Evolutionary conservation across 2,329 filamentous ascomycete genomes (phyloP).

Genomic region (Xylariaceae sp.): DNA sequence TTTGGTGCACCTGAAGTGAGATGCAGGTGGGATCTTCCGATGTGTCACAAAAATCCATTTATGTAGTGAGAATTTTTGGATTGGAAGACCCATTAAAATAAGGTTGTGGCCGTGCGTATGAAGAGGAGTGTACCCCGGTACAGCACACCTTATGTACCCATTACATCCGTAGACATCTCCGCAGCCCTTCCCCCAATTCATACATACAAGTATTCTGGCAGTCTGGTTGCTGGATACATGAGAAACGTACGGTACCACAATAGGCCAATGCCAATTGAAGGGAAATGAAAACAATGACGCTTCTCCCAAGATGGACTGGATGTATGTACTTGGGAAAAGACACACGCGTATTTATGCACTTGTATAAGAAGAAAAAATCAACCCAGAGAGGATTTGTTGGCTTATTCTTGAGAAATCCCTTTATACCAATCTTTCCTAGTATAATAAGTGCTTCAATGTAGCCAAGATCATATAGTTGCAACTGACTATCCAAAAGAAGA

Average conservation of each 20-base stretch:
- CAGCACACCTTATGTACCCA: not conserved
- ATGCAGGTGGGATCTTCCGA: not conserved
- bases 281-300: not conserved
- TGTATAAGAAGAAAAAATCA: too few relatives aligned
- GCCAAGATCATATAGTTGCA: too few relatives aligned
- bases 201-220: too few relatives aligned
- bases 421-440: too few relatives aligned
- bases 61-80: not conserved
- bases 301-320: not conserved
- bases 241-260: not conserved
- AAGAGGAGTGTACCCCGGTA: not conserved
- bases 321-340: not conserved
- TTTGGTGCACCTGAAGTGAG: not conserved
- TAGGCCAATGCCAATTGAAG: not conserved
- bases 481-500: too few relatives aligned
- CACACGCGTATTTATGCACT: too few relatives aligned
- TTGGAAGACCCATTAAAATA: not conserved
- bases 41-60: not conserved
- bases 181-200: too few relatives aligned
- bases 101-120: not conserved
- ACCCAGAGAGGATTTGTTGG: too few relatives aligned
- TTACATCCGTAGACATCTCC: too few relatives aligned
- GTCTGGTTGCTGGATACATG: too few relatives aligned
- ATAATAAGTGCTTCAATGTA: too few relatives aligned
- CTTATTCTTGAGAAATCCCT: too few relatives aligned